Base-by-base conservation (phyloP, 2,329 filamentous ascomycete species). In the Scedosporium aurantiacum region DNA sequence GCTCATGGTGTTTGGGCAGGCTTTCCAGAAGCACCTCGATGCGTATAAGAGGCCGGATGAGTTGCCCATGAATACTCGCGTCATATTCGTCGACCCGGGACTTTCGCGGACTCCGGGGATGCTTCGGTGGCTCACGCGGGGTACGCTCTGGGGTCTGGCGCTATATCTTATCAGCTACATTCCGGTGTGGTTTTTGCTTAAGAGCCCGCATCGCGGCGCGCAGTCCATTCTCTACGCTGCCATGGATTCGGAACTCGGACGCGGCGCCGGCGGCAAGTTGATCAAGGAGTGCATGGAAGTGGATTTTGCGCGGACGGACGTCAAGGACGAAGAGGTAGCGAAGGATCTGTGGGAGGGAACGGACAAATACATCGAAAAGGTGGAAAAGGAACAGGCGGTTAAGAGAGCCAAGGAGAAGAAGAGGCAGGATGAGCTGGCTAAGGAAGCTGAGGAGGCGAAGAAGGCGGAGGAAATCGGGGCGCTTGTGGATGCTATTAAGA, bases 1-100 rank as follows among this genome's bases (percentile, higher is more conserved):
- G 0, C 79, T 97, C 55, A 95, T 93, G 80, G 85, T 89, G 16
- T 97, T 99, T 70, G 92, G 90, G 0, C 83, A 88, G 57, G 89
- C 93, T 7, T 96, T 93, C 72, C 93, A 97, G 75, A 94, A 96
- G 71, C 93, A 97, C 71, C 79, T 99, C 56, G 86, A 91, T 66
- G 78, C 87, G 2, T 96, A 95, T 73, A 83, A 89, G 68, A 82
- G 94, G 25, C 91, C 92, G 0, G 94, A 99, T 71, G 83, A 87
- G 64, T 78, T 89, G 57, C 91, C 91, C 1, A 88, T 87, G 77
- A 96, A 91, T 66, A 82, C 91, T 3, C 84, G 90, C 40, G 91
- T 97, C 55, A 79, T 96, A 58, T 82, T 96, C 63, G 90, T 92
- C 2, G 93, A 99, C 68, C 94, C 94, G 0, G 93, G 94, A 21